phyloP scores from a whole-genome alignment of 306 rosid species.

The Sphenostylis stenocarpa region DNA sequence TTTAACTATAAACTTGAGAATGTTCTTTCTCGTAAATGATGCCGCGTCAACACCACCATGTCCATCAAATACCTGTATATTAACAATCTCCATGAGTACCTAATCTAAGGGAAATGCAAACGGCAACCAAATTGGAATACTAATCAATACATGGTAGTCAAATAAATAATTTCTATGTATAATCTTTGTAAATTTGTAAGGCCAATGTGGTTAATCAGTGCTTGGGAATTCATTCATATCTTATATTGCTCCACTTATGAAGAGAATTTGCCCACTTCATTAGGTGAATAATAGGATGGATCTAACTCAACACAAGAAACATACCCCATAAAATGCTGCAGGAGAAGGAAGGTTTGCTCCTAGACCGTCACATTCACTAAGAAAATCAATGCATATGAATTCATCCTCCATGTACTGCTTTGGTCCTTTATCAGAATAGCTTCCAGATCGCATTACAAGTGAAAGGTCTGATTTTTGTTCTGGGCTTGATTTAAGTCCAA shows the following conservation, averaged over 20 bases:
- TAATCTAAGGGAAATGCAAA: neutral
- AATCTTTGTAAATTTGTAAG: neutral
- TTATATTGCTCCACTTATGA: neutral
- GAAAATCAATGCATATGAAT: slow-evolving; percentile 49
- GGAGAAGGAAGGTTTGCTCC: slow-evolving; percentile 39
- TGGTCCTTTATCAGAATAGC: slow-evolving; percentile 65
- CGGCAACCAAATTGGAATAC: neutral
- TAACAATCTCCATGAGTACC: slow-evolving; percentile 23
- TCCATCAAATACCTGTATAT: slow-evolving; percentile 65
- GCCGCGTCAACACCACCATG: slow-evolving; percentile 74
- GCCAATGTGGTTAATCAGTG: neutral
- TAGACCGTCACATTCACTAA: slow-evolving; percentile 32
- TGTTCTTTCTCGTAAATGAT: slow-evolving; percentile 50
- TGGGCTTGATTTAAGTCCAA: slow-evolving; percentile 39
- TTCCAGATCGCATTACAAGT: slow-evolving; percentile 52
- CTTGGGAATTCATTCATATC: neutral
- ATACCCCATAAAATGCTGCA: slow-evolving; percentile 74
- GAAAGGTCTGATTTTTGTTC: slow-evolving; percentile 45
- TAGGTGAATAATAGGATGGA: neutral
- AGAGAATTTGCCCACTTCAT: neutral
- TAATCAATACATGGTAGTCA: neutral
- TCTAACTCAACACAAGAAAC: slow-evolving; percentile 26
- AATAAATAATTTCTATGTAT: neutral
- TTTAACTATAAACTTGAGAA: slow-evolving; percentile 50
- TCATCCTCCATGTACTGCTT: slow-evolving; percentile 78